Evolutionary conservation across 2,329 filamentous ascomycete genomes (phyloP).

Genomic region (Colletotrichum sp.): DNA sequence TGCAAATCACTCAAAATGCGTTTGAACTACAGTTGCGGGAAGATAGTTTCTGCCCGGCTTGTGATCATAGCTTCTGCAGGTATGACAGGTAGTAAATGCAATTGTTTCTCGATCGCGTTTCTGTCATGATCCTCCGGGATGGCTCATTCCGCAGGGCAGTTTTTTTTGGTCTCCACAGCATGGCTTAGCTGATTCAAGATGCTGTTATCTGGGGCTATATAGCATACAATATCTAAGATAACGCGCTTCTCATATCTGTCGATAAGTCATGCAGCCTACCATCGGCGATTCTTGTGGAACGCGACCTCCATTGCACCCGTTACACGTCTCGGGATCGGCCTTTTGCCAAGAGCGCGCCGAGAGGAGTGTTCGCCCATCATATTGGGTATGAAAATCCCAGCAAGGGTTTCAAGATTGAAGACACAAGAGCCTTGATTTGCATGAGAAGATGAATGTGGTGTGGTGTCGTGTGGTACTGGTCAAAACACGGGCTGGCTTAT

Average conservation of each 20-base stretch:
- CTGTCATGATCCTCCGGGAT: neutral
- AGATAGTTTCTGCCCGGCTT: neutral
- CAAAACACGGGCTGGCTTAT: neutral
- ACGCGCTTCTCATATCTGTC: neutral
- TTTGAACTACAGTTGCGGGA: neutral
- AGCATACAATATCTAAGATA: neutral
- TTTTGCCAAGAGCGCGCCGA: constrained; percentile 1
- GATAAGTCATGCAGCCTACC: neutral
- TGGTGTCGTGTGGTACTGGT: neutral
- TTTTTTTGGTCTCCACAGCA: neutral
- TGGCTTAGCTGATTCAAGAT: neutral
- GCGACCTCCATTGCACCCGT: neutral
- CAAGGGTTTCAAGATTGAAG: neutral
- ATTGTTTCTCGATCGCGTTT: neutral
- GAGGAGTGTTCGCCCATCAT: neutral
- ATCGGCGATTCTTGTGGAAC: neutral
- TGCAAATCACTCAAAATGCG: neutral
- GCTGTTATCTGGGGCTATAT: neutral
- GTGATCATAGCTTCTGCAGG: neutral
- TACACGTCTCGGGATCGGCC: neutral
- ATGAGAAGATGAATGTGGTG: neutral
- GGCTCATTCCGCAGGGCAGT: neutral
- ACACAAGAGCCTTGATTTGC: too few species aligned
- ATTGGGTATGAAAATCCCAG: neutral
- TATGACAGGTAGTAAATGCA: neutral